Evolutionary conservation across 2,329 filamentous ascomycete species (phyloP).

Genomic region (Drechslera avenae): DNA sequence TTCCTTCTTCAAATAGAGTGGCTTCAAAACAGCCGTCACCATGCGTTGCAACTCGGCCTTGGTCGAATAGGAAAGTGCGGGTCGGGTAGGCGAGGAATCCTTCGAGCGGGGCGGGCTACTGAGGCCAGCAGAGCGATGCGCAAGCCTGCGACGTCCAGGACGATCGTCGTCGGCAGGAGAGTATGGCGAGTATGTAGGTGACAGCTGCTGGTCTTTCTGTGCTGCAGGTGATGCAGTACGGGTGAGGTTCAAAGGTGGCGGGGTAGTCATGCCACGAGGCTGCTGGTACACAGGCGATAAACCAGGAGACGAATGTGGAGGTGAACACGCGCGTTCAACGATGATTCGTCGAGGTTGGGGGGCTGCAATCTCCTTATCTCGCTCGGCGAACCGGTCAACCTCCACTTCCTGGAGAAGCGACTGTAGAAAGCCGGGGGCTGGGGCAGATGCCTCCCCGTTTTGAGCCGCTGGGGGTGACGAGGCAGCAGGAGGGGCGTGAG

Average conservation of each 20-base stretch:
- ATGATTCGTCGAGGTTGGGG: slow-evolving; percentile 50
- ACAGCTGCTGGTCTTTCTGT: slow-evolving; percentile 57
- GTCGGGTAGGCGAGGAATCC: slow-evolving; percentile 71
- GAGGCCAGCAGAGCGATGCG: slow-evolving; percentile 39
- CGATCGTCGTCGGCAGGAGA: slow-evolving; percentile 55
- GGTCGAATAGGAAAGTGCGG: slow-evolving; percentile 73
- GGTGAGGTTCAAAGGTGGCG: slow-evolving; percentile 63
- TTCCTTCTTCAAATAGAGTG: slow-evolving; percentile 78
- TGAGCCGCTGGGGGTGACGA: slow-evolving; percentile 23
- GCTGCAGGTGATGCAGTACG: slow-evolving; percentile 65
- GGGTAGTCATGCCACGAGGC: slow-evolving; percentile 72
- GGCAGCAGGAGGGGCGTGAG: slow-evolving; percentile 19
- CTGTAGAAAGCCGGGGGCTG: slow-evolving; percentile 78
- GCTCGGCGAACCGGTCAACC: slow-evolving; percentile 47
- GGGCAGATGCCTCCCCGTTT: slow-evolving; percentile 32
- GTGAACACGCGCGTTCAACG: slow-evolving; percentile 50
- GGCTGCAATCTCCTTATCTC: slow-evolving; percentile 44
- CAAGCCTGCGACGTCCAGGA: slow-evolving; percentile 33
- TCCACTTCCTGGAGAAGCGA: slow-evolving; percentile 90
- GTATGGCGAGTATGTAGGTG: slow-evolving; percentile 74
- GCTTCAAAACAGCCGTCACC: slow-evolving; percentile 80
- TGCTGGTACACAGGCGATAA: slow-evolving; percentile 71
- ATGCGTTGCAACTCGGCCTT: slow-evolving; percentile 90
- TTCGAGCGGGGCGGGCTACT: slow-evolving; percentile 57
- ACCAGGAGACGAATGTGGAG: slow-evolving; percentile 65